Evolutionary conservation across 345 rosid species (phyloP).

Genomic region (Brassica juncea): DNA sequence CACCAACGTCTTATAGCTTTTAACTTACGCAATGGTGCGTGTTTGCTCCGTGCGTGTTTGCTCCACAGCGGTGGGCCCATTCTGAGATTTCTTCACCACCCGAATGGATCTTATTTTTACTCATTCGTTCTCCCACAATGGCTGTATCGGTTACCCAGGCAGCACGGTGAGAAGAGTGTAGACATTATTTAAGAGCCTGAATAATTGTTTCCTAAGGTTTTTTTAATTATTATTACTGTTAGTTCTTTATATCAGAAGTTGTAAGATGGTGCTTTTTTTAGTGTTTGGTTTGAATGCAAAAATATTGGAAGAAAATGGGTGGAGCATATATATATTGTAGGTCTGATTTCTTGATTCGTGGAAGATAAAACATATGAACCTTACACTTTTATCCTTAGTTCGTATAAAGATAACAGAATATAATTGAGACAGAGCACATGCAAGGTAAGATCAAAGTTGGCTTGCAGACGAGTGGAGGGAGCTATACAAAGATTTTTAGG

Average conservation of each 20-base stretch:
- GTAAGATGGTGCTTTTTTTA: neutral
- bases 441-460: neutral
- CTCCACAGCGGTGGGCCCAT: neutral
- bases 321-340: neutral
- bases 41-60: neutral
- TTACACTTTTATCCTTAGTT: neutral
- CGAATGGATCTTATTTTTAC: neutral
- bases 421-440: neutral
- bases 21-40: neutral
- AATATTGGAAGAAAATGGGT: too few relatives aligned
- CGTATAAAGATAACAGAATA: neutral
- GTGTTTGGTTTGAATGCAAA: too few relatives aligned
- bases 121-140: slow-evolving; percentile 1
- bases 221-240: too few relatives aligned
- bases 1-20: neutral
- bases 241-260: neutral
- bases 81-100: neutral
- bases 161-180: neutral
- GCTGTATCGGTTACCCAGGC: neutral
- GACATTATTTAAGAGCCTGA: neutral
- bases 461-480: neutral
- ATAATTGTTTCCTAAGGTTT: too few relatives aligned
- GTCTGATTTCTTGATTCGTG: neutral
- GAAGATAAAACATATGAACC: neutral
- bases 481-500: neutral